Conservation (phyloP, 768 basidiomycete genomes). For the Termitomyces sp. region DNA sequence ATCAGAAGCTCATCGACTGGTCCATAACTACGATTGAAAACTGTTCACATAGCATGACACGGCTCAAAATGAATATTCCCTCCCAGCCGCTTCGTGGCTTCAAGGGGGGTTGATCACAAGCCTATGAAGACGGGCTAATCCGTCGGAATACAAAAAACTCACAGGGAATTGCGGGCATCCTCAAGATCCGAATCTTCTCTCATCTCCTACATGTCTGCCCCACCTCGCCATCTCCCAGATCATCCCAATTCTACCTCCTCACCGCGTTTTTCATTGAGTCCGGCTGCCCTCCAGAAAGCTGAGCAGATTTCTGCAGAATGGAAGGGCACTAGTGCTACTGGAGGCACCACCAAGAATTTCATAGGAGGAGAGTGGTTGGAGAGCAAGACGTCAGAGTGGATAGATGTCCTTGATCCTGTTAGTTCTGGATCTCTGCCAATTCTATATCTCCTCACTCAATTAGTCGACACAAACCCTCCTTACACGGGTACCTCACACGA, state of each 20-base stretch:
- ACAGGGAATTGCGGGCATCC: no score
- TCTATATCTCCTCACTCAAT: background rate
- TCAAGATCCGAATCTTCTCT: no score
- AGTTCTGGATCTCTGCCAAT: conserved; percentile 17
- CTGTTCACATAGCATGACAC: no score
- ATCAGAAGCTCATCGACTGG: no score
- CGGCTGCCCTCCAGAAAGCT: conserved; percentile 56
- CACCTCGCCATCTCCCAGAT: conserved; percentile 23
- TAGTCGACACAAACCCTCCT: conserved; percentile 90
- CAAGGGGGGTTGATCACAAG: no score
- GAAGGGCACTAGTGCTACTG: conserved; percentile 83
- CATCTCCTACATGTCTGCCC: conserved; percentile 18
- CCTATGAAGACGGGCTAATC: no score
- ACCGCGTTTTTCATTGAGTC: conserved; percentile 42
- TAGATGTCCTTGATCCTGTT: conserved; percentile 88
- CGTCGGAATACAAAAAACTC: no score
- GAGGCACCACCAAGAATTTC: conserved; percentile 88
- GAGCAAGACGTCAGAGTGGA: conserved; percentile 72
- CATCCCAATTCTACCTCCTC: conserved; percentile 42
- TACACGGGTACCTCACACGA: conserved; percentile 87
- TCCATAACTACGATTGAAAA: no score
- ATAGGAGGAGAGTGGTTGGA: conserved; percentile 88
- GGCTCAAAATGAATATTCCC: no score
- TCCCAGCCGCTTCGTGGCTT: no score
- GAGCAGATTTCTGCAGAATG: conserved; percentile 69